Percentiles rank a stretch among this genome's conserved stretches.
phyloP scores from a whole-genome alignment of 176 grass and related monocot species.

The Carex cristatella region DNA sequence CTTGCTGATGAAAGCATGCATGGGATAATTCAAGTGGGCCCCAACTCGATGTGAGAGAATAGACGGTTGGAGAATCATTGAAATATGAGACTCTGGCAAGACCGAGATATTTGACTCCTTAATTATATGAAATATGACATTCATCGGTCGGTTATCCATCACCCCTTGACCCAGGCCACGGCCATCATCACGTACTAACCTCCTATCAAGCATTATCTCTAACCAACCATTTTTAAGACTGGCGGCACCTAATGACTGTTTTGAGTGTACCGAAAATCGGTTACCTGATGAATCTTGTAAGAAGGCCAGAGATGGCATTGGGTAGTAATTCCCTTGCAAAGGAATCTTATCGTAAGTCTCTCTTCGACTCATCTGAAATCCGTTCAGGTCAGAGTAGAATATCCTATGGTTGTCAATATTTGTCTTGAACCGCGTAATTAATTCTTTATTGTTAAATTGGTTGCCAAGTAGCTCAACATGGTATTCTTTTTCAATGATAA shows the following conservation, averaged over 20 bases:
- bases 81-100: slow-evolving; percentile 50
- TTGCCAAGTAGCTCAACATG: slow-evolving; percentile 81
- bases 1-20: slow-evolving; percentile 79
- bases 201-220: slow-evolving; percentile 98
- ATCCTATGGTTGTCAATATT: slow-evolving; percentile 75
- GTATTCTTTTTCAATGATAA: slow-evolving; percentile 96
- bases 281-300: slow-evolving; percentile 76
- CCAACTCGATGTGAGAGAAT: slow-evolving; percentile 68
- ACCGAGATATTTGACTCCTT: slow-evolving; percentile 73
- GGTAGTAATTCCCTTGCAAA: slow-evolving; percentile 96
- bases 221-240: slow-evolving; percentile 94
- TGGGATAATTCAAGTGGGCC: slow-evolving; percentile 77
- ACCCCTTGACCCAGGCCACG: slow-evolving; percentile 94
- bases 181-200: slow-evolving; percentile 72
- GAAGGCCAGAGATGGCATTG: slow-evolving; percentile 91
- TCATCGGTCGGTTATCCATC: slow-evolving; percentile 75
- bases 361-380: slow-evolving; percentile 95
- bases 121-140: slow-evolving; percentile 87
- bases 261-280: slow-evolving; percentile 85
- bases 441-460: slow-evolving; percentile 70
- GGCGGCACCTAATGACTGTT: slow-evolving; percentile 77
- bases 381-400: slow-evolving; percentile 95
- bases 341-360: slow-evolving; percentile 92
- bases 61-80: slow-evolving; percentile 76
- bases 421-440: slow-evolving; percentile 93